phyloP scores from a whole-genome alignment of 2,329 filamentous ascomycete species.

The Cladosporium sp. region DNA sequence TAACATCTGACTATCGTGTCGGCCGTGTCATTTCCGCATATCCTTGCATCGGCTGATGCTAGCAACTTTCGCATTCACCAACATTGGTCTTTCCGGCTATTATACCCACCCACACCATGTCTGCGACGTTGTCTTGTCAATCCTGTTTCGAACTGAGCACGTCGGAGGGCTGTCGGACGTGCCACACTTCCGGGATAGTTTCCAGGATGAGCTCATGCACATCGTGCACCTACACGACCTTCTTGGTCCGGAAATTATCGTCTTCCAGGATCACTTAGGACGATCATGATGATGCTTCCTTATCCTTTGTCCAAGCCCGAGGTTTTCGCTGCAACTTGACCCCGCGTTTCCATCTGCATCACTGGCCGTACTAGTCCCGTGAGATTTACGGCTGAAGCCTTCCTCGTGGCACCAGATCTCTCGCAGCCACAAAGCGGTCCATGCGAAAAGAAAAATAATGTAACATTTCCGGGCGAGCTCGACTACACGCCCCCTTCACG shows the following conservation, averaged over 20 bases:
- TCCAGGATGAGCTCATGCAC: neutral
- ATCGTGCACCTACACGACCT: neutral
- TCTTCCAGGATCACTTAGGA: neutral
- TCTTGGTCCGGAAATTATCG: neutral
- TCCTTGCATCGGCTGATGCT: slow-evolving; percentile 1
- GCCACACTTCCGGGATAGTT: neutral
- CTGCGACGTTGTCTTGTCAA: slow-evolving; percentile 1
- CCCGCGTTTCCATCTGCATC: slow-evolving; percentile 7
- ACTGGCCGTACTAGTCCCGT: slow-evolving; percentile 1
- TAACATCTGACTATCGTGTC: neutral
- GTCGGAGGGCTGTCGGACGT: neutral
- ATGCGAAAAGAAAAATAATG: neutral
- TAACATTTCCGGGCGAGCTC: neutral
- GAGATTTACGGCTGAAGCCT: slow-evolving; percentile 8
- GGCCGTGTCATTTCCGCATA: neutral
- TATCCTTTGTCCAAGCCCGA: neutral
- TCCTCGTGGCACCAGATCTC: slow-evolving; percentile 11
- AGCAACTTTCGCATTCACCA: neutral
- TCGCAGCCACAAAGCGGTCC: slow-evolving; percentile 1
- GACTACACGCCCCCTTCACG: neutral
- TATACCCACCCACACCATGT: slow-evolving; percentile 19
- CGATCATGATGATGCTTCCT: neutral
- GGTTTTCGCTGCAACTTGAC: slow-evolving; percentile 1
- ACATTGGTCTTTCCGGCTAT: slow-evolving; percentile 11
- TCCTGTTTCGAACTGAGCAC: slow-evolving; percentile 1